Base-by-base conservation (phyloP, 176 grass and related monocot species). In the Luzula sylvatica region DNA sequence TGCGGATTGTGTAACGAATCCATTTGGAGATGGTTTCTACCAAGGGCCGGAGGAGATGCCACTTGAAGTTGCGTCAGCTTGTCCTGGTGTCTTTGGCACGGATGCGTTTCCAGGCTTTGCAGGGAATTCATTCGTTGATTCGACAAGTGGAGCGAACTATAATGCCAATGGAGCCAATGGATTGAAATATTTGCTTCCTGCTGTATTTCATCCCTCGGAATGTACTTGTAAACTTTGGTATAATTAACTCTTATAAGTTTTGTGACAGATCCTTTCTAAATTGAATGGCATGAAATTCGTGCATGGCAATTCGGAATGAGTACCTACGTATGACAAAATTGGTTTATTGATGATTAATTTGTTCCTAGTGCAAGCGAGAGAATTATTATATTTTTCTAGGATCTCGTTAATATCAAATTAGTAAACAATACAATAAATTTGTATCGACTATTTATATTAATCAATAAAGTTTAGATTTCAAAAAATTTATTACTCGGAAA, bases 61-160 rank as follows among this genome's bases (percentile, higher is more conserved):
- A 20, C 62, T 82, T 19, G 83, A 88, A 60, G 83, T 67, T 15
- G 59, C 54, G 1, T 58, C 79, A 25, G 79, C 75, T 32, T 89
- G 85, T 44, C 23, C 57, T 0, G 85, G 75, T 3, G 67, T 78
- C 0, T 89, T 75, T 16, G 85, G 74, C 0, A 66, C 1, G 0
- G 85, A 79, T 26, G 74, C 79, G 1, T 88, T 65, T 26, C 86
- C 86, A 0, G 80, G 86, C 0, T 73, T 69, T 66, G 45, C 85
- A 0, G 79, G 85, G 0, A 3, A 66, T 22, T 49, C 83, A 48
- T 21, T 29, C 0, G 38, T 65, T 15, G 86, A 80, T 23, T 23
- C 14, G 1, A n/a, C n/a, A 35, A 79, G 50, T n/a, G 80, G 75
- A 0, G 80, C 42, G 0, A 80, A 75, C 32, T 89, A 89, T 44